Base-by-base conservation (phyloP, 257 asterid genomes). In the Solanum appendiculatum region DNA sequence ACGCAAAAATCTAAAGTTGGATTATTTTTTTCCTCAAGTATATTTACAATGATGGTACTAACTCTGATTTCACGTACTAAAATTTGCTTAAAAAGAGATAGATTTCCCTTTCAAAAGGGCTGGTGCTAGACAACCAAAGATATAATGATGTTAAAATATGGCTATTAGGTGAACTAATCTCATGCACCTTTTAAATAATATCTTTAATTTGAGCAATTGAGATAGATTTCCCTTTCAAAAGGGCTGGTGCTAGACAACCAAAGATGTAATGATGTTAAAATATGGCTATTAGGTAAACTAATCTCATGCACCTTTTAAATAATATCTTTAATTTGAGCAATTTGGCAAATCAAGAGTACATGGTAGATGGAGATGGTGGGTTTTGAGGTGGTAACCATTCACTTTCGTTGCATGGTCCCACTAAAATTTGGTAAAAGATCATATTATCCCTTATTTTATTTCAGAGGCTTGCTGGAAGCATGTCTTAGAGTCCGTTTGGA, bases 101-200 rank as follows among this genome's bases (percentile, higher is more conserved):
- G n/a, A n/a, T n/a, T n/a, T n/a, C 16, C 69, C 7, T 23, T 23
- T 23, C 31, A 64, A 64, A 64, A 63, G 5, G 66, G 27, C 1
- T 29, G 39, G 37, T 69, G 25, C 77, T 3, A 31, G 39, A 68
- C 40, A 68, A 31, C 12, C 86, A 86, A 29, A 74, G 37, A 84
- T 82, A 12, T 74, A 36, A 27, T 27, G 66, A 58, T 69, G 73
- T 82, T 20, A 77, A 15, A 46, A 60, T 44, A 68, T 84, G 58
- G 16, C 54, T 34, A 68, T 92, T 92, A 87, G 89, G 93, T 90
- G 77, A 90, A 87, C 89, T 58, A 89, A 89, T 88, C 80, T 78
- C 18, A 73, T 85, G 63, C 42, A 89, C 84, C 29, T n/a, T 9
- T 66, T 37, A 66, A 89, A 88, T 87, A 89, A 88, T 88, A 85